Evolutionary conservation across 805 yeast genomes (phyloP).

Genomic region (Lachancea fermentati): DNA sequence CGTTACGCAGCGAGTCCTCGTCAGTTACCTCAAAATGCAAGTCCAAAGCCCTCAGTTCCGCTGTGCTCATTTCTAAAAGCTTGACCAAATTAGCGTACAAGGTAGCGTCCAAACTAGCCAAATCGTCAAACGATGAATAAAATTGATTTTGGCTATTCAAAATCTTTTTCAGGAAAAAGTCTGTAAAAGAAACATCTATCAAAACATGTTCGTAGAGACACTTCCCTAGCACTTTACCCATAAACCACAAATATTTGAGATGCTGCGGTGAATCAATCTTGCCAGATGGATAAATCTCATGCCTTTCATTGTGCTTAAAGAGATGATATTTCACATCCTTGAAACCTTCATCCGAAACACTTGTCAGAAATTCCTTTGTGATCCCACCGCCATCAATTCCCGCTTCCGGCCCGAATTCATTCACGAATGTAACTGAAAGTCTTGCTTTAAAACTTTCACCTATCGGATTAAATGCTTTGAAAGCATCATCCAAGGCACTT

Average conservation of each 20-base stretch:
- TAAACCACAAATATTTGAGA: conserved; percentile 44
- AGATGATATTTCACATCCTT: conserved; percentile 31
- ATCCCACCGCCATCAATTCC: conserved; percentile 98
- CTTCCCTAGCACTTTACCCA: conserved; percentile 84
- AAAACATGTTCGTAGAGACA: conserved; percentile 80
- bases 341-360: conserved; percentile 67
- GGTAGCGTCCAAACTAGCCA: conserved; percentile 62
- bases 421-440: conserved; percentile 60
- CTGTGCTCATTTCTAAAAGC: conserved; percentile 47
- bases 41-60: conserved; percentile 49
- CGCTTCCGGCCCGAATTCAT: conserved; percentile 62
- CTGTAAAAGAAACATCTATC: conserved; percentile 79
- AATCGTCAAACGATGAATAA: conserved; percentile 63
- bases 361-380: conserved; percentile 82
- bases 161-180: conserved; percentile 76
- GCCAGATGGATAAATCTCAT: conserved; percentile 61
- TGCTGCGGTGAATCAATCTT: conserved; percentile 20
- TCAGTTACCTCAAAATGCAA: conserved; percentile 63
- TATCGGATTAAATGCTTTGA: conserved; percentile 44
- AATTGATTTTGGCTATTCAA: conserved; percentile 33
- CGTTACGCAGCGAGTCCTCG: conserved; percentile 36
- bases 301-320: conserved; percentile 42
- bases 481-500: conserved; percentile 70
- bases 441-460: conserved; percentile 55
- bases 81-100: conserved; percentile 61